phyloP scores from a whole-genome alignment of 768 basidiomycete species.

The Stropharia rugosoannulata region DNA sequence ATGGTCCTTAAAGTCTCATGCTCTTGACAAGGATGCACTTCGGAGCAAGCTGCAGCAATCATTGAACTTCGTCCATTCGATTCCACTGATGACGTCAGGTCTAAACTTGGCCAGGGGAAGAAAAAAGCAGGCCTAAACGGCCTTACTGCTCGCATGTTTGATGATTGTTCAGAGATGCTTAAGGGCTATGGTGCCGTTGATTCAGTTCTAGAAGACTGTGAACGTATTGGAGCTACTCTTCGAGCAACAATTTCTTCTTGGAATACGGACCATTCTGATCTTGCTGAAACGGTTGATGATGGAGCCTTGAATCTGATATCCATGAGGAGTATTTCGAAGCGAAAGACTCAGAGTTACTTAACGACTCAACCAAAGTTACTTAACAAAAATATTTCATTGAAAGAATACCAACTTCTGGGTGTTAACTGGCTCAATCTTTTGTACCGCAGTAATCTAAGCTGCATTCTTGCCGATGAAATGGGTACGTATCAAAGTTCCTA shows the following conservation, averaged over 20 bases:
- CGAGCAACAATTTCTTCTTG: constrained; percentile 77
- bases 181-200: constrained; percentile 87
- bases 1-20: constrained; percentile 1
- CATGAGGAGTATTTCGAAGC: constrained; percentile 38
- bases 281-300: constrained; percentile 45
- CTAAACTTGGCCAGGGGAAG: constrained; percentile 80
- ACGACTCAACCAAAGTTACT: constrained; percentile 71
- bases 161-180: constrained; percentile 85
- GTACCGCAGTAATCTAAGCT: constrained; percentile 78
- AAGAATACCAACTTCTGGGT: constrained; percentile 97
- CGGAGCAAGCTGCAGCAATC: constrained; percentile 79
- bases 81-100: constrained; percentile 71
- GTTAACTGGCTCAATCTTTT: constrained; percentile 95
- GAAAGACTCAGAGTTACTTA: constrained; percentile 63
- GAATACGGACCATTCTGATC: constrained; percentile 44
- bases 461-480: constrained; percentile 99
- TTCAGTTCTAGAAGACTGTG: constrained; percentile 84
- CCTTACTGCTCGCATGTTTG: constrained; percentile 87
- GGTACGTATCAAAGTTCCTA: constrained; percentile 49
- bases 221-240: constrained; percentile 77
- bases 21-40: constrained; percentile 60
- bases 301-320: constrained; percentile 61
- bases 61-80: constrained; percentile 77
- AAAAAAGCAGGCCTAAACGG: constrained; percentile 83
- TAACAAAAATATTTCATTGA: constrained; percentile 69